Conservation (phyloP, 2,329 filamentous ascomycete genomes). For the Daldinia sp. region DNA sequence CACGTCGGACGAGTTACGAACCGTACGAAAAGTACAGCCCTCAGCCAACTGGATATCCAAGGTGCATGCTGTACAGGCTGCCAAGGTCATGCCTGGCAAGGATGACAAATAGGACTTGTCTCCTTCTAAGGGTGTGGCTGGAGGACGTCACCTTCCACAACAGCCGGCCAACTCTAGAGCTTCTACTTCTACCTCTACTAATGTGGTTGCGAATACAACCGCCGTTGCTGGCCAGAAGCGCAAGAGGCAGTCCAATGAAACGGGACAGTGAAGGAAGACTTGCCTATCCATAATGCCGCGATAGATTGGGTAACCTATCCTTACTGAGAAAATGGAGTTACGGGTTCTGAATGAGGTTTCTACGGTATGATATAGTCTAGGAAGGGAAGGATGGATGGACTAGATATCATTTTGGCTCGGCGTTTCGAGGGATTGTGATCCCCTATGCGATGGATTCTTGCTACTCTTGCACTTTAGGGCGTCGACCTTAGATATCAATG, state of each 20-base stretch:
- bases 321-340: neutral
- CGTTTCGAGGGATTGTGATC: neutral
- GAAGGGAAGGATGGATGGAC: neutral
- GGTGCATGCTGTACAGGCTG: slow-evolving; percentile 95
- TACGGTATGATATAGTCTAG: neutral
- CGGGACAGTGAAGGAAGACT: neutral
- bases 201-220: neutral
- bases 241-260: neutral
- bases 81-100: slow-evolving; percentile 78
- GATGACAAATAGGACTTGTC: slow-evolving; percentile 54
- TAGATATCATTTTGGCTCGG: neutral
- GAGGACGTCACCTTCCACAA: neutral
- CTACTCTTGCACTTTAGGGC: neutral
- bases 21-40: slow-evolving; percentile 91
- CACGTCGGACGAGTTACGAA: slow-evolving; percentile 91
- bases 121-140: slow-evolving; percentile 18
- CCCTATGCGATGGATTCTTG: neutral
- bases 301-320: neutral
- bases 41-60: slow-evolving; percentile 91
- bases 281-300: neutral
- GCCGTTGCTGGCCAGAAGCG: neutral
- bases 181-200: neutral
- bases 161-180: no score
- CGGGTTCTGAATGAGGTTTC: neutral
- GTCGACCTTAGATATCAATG: neutral